Conservation (phyloP, 768 basidiomycete species). For the Gloeopeniophorella convolvens region DNA sequence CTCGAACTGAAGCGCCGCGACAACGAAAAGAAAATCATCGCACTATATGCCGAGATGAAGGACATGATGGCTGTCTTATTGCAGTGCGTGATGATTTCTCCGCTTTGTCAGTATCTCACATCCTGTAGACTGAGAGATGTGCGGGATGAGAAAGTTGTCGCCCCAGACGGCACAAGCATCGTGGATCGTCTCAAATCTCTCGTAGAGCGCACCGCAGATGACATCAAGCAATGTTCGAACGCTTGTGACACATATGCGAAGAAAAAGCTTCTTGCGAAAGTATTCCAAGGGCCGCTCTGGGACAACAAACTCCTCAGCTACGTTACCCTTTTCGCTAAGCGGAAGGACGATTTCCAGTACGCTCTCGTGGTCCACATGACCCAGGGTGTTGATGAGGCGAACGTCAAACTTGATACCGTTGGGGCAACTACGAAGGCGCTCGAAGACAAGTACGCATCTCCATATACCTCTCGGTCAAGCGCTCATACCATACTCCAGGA, state of each 20-base stretch:
- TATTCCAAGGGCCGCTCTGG: slow-evolving; percentile 27
- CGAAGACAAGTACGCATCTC: slow-evolving; percentile 16
- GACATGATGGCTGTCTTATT: slow-evolving; percentile 35
- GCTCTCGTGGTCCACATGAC: slow-evolving; percentile 28
- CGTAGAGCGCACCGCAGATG: slow-evolving; percentile 24
- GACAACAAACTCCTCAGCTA: slow-evolving; percentile 25
- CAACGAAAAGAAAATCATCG: slow-evolving; percentile 44
- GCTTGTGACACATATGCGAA: slow-evolving; percentile 30
- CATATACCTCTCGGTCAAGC: neutral
- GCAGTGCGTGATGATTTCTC: neutral
- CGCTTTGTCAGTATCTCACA: neutral
- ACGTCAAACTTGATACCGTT: slow-evolving; percentile 13
- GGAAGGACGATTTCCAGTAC: slow-evolving; percentile 25
- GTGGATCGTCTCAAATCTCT: slow-evolving; percentile 31
- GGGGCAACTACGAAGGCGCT: slow-evolving; percentile 6
- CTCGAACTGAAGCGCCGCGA: slow-evolving; percentile 43
- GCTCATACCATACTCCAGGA: slow-evolving; percentile 3
- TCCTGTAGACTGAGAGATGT: slow-evolving; percentile 28
- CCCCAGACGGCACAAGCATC: slow-evolving; percentile 30
- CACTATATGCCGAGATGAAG: slow-evolving; percentile 44
- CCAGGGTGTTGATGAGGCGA: slow-evolving; percentile 8
- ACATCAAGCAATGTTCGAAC: slow-evolving; percentile 30
- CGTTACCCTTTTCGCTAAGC: slow-evolving; percentile 22
- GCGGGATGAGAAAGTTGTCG: slow-evolving; percentile 26
- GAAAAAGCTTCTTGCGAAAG: slow-evolving; percentile 26